These are phyloP conservation scores for Pseudotulostoma volvatum DNA, from an alignment of 495 filamentous ascomycete species.

Conservation along the genomic window DNA sequence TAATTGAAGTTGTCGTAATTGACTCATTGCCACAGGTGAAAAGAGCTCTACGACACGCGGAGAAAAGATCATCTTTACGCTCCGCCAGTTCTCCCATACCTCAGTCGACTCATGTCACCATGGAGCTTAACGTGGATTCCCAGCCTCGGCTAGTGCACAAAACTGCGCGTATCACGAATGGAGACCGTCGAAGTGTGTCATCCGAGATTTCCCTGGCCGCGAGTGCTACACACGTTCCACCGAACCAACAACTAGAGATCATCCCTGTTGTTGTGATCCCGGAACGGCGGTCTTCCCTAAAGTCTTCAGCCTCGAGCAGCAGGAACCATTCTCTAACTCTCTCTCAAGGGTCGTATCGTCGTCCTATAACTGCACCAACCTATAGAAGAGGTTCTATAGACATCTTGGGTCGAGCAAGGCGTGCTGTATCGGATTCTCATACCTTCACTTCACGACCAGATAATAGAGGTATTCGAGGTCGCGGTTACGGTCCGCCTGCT, in stretches of 20 bases:
- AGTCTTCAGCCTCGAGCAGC: constrained; percentile 28
- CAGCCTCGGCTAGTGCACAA: constrained; percentile 34
- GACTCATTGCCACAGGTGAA: constrained; percentile 36
- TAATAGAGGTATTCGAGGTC: constrained; percentile 13
- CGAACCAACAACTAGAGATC: constrained; percentile 33
- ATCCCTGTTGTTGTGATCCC: constrained; percentile 62
- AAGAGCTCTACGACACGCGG: constrained; percentile 48
- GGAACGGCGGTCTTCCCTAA: constrained; percentile 47
- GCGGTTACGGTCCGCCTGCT: constrained; percentile 28
- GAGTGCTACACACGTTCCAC: constrained; percentile 25
- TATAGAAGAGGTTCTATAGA: constrained; percentile 20
- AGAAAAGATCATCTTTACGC: constrained; percentile 44
- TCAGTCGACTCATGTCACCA: constrained; percentile 26
- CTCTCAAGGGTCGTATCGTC: constrained; percentile 21
- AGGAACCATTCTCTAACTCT: constrained; percentile 20
- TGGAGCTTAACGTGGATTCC: constrained; percentile 23
- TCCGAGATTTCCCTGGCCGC: constrained; percentile 42
- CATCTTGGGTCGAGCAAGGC: constrained; percentile 14
- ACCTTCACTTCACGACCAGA: background rate
- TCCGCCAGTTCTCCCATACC: constrained; percentile 33
- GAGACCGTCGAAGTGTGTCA: constrained; percentile 37
- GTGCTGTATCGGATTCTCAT: constrained; percentile 24
- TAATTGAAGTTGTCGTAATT: constrained; percentile 56
- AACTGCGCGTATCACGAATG: constrained; percentile 28
- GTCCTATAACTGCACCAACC: constrained; percentile 19